Base-by-base conservation (phyloP, 2,329 filamentous ascomycete species). In the Fusarium pseudoanthophilum region DNA sequence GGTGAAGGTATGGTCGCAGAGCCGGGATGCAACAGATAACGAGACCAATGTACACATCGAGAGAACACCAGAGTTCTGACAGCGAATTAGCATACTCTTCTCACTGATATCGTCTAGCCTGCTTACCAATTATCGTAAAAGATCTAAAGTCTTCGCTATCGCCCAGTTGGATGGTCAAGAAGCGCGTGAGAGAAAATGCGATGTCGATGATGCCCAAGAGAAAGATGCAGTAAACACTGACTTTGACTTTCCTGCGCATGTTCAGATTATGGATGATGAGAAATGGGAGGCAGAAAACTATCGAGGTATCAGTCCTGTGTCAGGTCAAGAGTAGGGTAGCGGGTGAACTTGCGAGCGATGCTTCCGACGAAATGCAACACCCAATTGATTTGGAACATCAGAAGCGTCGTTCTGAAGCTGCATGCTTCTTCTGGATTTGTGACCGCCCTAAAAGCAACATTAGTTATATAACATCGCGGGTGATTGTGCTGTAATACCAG, bases 1-100 rank as follows among this genome's bases (percentile, higher is more conserved):
- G 18, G 9, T 48, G 63, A 10, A 77, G 71, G 5, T 72, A 77
- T 6, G 75, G 75, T 4, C 75, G 59, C 0, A 77, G 67, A 16
- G 75, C 65, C 1, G 75, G 75, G 3, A 76, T 60, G 4, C 73
- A 77, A 3, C 73, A 72, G 4, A 77, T 53, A 4, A 77, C 71
- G 2, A 77, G 63, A 2, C 73, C 69, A 4, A 77, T 57, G 5
- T 75, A 69, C 10, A 43, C 58, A 1, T 77, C 75, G 7, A 77
- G 61, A 2, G 57, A 37, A n/a, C 72, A 72, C 72, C 75, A 77
- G 7, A 39, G 36, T 20, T 37, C 36, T 37, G 36, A 11, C 10
- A 20, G 6, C 1, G 5, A 11, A 37, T 37, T 37, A 37, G 36
- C 18, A 20, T 4, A 37, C 11, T 20, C 5, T 20, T 37, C 18